These are phyloP conservation scores for Pseudovirgaria hyperparasitica DNA, from an alignment of 2,329 filamentous ascomycete species.

Conservation along the genomic window DNA sequence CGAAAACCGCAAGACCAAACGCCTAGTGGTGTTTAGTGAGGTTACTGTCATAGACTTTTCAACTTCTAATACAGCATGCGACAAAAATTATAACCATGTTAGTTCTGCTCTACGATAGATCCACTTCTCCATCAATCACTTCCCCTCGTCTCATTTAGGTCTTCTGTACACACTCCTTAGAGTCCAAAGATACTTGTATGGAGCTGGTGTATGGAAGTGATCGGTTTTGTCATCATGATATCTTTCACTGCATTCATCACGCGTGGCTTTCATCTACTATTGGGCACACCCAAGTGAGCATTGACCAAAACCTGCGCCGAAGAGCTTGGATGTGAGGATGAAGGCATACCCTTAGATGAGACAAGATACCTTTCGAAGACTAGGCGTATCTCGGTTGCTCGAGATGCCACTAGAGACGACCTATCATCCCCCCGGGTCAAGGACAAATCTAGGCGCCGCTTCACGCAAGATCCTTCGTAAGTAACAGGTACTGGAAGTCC, in stretches of 20 bases:
- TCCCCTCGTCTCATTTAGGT: slow-evolving; percentile 46
- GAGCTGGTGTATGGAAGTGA: slow-evolving; percentile 24
- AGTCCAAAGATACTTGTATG: background rate
- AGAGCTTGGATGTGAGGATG: slow-evolving; percentile 33
- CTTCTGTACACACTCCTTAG: slow-evolving; percentile 33
- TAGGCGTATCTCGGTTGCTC: slow-evolving; percentile 1
- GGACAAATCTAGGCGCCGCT: slow-evolving; percentile 8
- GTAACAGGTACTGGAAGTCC: slow-evolving; percentile 13
- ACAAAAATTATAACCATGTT: slow-evolving; percentile 27
- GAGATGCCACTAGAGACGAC: slow-evolving; percentile 1
- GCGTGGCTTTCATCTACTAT: slow-evolving; percentile 38
- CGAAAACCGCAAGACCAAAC: slow-evolving; percentile 36
- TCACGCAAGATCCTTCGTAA: slow-evolving; percentile 10
- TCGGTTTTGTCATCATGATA: slow-evolving; percentile 44
- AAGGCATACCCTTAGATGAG: slow-evolving; percentile 35
- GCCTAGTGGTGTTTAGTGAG: slow-evolving; percentile 38
- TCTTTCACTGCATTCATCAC: slow-evolving; percentile 41
- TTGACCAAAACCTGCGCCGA: slow-evolving; percentile 39
- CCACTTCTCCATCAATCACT: slow-evolving; percentile 47
- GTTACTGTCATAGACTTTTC: slow-evolving; percentile 34
- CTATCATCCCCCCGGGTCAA: slow-evolving; percentile 3
- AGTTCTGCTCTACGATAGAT: slow-evolving; percentile 47
- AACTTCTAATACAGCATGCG: background rate
- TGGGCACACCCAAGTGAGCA: slow-evolving; percentile 40
- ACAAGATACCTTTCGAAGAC: slow-evolving; percentile 4